phyloP scores from a whole-genome alignment of 345 rosid genomes.

The Anastatica hierochuntica region DNA sequence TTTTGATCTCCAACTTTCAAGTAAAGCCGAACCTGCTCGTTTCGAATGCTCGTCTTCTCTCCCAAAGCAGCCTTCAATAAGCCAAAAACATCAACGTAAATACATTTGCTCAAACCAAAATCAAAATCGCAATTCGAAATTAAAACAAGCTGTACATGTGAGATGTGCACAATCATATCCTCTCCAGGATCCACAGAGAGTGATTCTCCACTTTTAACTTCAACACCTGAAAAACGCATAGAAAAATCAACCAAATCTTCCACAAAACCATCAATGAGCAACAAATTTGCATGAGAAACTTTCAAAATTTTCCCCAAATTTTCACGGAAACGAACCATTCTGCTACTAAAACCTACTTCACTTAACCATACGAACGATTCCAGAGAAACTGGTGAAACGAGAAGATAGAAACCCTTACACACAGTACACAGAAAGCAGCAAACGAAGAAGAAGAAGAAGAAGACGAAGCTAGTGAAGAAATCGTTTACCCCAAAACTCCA shows the following conservation, averaged over 20 bases:
- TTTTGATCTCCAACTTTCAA: conserved; percentile 34
- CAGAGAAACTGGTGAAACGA: neutral
- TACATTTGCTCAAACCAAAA: neutral
- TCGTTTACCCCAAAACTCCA: neutral
- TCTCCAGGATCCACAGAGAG: conserved; percentile 28
- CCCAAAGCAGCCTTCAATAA: conserved; percentile 52
- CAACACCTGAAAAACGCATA: conserved; percentile 37
- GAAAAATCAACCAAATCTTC: neutral
- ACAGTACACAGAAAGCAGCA: neutral
- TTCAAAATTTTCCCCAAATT: no score
- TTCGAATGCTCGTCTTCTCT: conserved; percentile 40
- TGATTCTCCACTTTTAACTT: conserved; percentile 41
- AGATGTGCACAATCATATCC: conserved; percentile 41
- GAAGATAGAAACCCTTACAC: neutral
- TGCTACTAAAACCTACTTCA: neutral
- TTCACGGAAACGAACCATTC: neutral
- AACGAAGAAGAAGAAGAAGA: neutral
- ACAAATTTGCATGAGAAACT: neutral
- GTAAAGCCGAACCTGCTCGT: conserved; percentile 27
- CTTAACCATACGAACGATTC: no score
- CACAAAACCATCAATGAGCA: neutral
- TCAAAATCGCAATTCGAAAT: neutral
- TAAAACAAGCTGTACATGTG: conserved; percentile 35
- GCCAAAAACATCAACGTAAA: neutral
- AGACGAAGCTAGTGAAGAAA: neutral